Evolutionary conservation across 2,329 filamentous ascomycete species (phyloP).

Genomic region (Pyrenochaeta sp.): DNA sequence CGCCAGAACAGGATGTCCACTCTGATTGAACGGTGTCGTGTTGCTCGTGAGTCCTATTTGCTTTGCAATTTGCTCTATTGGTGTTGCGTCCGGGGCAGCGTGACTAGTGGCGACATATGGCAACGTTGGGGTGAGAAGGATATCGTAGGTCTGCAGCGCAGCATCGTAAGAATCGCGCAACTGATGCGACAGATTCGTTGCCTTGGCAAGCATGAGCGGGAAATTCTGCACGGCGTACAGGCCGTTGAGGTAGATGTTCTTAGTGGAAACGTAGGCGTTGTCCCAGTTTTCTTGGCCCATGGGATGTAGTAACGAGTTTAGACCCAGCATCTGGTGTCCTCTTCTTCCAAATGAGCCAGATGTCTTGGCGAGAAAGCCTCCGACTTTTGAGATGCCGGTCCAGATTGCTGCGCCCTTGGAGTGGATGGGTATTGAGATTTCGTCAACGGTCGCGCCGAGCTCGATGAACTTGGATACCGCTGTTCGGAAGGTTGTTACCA

Average conservation of each 20-base stretch:
- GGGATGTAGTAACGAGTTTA: slow-evolving; percentile 58
- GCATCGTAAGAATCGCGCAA: slow-evolving; percentile 58
- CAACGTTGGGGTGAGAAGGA: slow-evolving; percentile 59
- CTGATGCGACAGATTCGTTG: slow-evolving; percentile 57
- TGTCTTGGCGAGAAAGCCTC: slow-evolving; percentile 53
- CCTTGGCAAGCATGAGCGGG: slow-evolving; percentile 58
- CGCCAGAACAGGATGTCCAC: slow-evolving; percentile 63
- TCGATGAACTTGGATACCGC: slow-evolving; percentile 53
- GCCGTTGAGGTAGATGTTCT: slow-evolving; percentile 63
- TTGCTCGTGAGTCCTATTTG: slow-evolving; percentile 64
- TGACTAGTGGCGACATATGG: slow-evolving; percentile 58
- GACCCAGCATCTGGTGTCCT: slow-evolving; percentile 59
- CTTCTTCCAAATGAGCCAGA: slow-evolving; percentile 53
- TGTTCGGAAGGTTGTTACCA: slow-evolving; percentile 51
- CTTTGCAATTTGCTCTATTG: slow-evolving; percentile 57
- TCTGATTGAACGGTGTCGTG: slow-evolving; percentile 65
- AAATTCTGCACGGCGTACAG: slow-evolving; percentile 56
- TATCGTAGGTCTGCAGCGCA: slow-evolving; percentile 52
- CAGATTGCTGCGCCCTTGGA: slow-evolving; percentile 59
- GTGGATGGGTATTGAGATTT: slow-evolving; percentile 61
- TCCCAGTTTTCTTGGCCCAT: slow-evolving; percentile 59
- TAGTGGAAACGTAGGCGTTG: slow-evolving; percentile 59
- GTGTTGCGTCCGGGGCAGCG: slow-evolving; percentile 48
- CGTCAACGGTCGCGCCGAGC: slow-evolving; percentile 59
- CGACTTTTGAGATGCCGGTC: slow-evolving; percentile 55